phyloP scores from a whole-genome alignment of 176 grass and related monocot genomes.

The Carex pumila region DNA sequence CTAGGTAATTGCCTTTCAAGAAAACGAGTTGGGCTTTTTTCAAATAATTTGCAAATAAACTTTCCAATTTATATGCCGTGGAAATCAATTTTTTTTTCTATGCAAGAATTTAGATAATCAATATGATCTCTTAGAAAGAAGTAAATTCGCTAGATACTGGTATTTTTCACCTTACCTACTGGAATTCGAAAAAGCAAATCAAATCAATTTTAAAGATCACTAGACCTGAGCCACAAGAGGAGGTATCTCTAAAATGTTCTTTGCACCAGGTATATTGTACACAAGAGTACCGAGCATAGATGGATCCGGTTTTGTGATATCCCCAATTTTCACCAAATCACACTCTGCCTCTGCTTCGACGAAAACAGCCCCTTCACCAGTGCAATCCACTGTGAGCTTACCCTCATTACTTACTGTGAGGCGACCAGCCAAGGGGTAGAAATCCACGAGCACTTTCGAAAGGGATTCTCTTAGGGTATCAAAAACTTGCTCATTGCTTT shows the following conservation, averaged over 20 bases:
- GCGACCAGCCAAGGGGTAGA: slow-evolving; percentile 53
- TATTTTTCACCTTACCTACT: not conserved
- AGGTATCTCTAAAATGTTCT: slow-evolving; percentile 64
- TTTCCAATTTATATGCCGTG: no score
- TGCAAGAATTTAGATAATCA: not conserved
- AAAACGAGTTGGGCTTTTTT: not conserved
- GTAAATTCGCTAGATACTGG: not conserved
- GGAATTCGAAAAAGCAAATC: not conserved
- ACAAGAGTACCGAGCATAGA: slow-evolving; percentile 56
- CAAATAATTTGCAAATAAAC: not conserved
- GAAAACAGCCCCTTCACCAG: slow-evolving; percentile 56
- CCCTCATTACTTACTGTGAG: slow-evolving; percentile 35
- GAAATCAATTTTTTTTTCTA: no score
- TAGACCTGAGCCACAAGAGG: slow-evolving; percentile 57
- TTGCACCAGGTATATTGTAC: slow-evolving; percentile 54
- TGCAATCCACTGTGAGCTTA: slow-evolving; percentile 57
- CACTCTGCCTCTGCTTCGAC: slow-evolving; percentile 54
- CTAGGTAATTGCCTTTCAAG: not conserved
- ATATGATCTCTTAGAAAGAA: not conserved
- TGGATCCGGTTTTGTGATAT: slow-evolving; percentile 45
- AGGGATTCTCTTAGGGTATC: slow-evolving; percentile 42
- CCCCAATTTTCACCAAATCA: slow-evolving; percentile 47
- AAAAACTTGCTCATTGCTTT: not conserved
- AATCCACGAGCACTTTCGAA: slow-evolving; percentile 46
- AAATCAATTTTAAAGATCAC: not conserved